These are phyloP conservation scores for Paratrimastix pyriformis DNA, from an alignment of 78 protist genomes.

Conservation along the genomic window DNA sequence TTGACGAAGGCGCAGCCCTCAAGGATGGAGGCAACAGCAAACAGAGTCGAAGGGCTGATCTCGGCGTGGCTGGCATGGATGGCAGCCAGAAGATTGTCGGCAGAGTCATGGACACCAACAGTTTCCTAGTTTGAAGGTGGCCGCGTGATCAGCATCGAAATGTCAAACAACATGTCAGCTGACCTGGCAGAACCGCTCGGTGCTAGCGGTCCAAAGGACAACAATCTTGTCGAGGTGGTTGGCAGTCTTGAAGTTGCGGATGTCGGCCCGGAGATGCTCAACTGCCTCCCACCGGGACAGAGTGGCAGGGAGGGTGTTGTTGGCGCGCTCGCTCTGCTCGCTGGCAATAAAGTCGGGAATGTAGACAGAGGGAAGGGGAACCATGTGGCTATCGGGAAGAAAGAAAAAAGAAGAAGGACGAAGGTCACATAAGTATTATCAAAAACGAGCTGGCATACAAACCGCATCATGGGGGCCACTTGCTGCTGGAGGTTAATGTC, in stretches of 20 bases:
- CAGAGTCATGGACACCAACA: slow-evolving; percentile 85
- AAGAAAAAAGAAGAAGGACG: no score
- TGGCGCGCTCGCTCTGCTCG: slow-evolving; percentile 92
- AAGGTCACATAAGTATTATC: no score
- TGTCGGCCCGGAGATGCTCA: slow-evolving; percentile 80
- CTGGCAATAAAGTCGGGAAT: slow-evolving; percentile 96
- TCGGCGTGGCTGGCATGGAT: slow-evolving; percentile 54
- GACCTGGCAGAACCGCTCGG: slow-evolving; percentile 91
- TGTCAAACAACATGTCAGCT: no score
- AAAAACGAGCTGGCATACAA: no score
- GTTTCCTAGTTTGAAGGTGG: no score
- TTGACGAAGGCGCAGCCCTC: slow-evolving; percentile 90
- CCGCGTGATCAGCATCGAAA: no score
- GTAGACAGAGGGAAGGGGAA: slow-evolving; percentile 87
- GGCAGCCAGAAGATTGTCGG: slow-evolving; percentile 66
- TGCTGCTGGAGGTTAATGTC: slow-evolving; percentile 79
- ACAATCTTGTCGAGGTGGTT: slow-evolving; percentile 75
- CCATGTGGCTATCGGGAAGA: no score
- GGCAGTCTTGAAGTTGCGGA: slow-evolving; percentile 81
- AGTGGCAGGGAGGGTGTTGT: slow-evolving; percentile 74
- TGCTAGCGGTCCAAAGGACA: slow-evolving; percentile 96
- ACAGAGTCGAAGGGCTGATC: slow-evolving; percentile 88
- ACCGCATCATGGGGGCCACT: slow-evolving; percentile 67
- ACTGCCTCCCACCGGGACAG: slow-evolving; percentile 70
- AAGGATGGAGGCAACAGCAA: slow-evolving; percentile 89